phyloP scores from a whole-genome alignment of 2,329 filamentous ascomycete genomes.

The Stemphylium beticola region DNA sequence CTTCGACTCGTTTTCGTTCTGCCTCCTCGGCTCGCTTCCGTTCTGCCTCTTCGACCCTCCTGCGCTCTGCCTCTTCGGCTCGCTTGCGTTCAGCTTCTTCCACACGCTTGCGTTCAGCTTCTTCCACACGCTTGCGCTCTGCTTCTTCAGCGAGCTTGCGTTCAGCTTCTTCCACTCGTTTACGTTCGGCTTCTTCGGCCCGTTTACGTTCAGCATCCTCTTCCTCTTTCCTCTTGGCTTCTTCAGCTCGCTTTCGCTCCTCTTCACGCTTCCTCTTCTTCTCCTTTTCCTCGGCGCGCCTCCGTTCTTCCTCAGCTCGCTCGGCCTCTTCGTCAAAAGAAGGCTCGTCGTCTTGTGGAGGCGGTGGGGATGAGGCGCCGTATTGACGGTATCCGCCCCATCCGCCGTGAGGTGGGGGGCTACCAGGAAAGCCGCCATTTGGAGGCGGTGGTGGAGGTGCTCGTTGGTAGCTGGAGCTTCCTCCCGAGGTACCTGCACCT shows the following conservation, averaged over 20 bases:
- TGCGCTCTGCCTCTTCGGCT: slow-evolving; percentile 45
- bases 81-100: slow-evolving; percentile 40
- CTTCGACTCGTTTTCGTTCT: slow-evolving; percentile 39
- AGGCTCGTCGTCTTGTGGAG: slow-evolving; percentile 38
- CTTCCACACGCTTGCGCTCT: slow-evolving; percentile 51
- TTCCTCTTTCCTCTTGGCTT: slow-evolving; percentile 65
- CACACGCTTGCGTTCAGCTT: slow-evolving; percentile 33
- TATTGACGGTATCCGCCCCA: slow-evolving; percentile 43
- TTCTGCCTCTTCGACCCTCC: slow-evolving; percentile 49
- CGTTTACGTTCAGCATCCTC: slow-evolving; percentile 41
- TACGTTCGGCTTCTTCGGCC: slow-evolving; percentile 41
- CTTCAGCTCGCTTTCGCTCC: slow-evolving; percentile 50
- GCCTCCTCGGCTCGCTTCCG: slow-evolving; percentile 48
- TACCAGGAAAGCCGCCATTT: slow-evolving; percentile 42
- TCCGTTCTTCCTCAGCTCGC: slow-evolving; percentile 58
- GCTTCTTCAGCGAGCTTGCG: slow-evolving; percentile 41
- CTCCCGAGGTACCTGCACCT: slow-evolving; percentile 30
- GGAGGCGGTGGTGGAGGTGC: slow-evolving; percentile 38
- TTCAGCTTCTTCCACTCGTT: slow-evolving; percentile 12
- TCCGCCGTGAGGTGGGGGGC: slow-evolving; percentile 39
- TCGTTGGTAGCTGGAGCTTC: slow-evolving; percentile 38
- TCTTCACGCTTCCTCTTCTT: slow-evolving; percentile 3
- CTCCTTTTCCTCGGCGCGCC: slow-evolving; percentile 59
- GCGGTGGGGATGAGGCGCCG: slow-evolving; percentile 38
- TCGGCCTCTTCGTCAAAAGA: slow-evolving; percentile 45